Percentiles rank a stretch among this genome's conserved stretches.
phyloP scores from a whole-genome alignment of 768 basidiomycete genomes.

The Boletus subparvulus region DNA sequence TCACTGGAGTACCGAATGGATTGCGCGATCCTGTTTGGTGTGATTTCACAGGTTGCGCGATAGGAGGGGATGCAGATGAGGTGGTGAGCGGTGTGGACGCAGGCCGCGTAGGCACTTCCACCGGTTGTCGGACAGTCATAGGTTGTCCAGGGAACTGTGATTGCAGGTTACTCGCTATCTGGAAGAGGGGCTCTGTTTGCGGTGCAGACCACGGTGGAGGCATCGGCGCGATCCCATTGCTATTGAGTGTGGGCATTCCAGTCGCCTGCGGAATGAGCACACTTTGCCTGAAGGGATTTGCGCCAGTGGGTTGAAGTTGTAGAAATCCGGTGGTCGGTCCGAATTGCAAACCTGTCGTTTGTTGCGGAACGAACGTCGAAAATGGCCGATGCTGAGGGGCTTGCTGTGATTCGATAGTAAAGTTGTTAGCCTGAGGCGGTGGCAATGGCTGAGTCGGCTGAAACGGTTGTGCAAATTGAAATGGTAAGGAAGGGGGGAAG shows the following conservation, averaged over 20 bases:
- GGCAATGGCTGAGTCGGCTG: slow-evolving; percentile 13
- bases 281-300: slow-evolving; percentile 85
- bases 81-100: slow-evolving; percentile 71
- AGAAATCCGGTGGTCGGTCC: slow-evolving; percentile 48
- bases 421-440: slow-evolving; percentile 14
- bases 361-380: slow-evolving; percentile 55
- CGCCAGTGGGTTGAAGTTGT: slow-evolving; percentile 55
- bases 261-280: slow-evolving; percentile 66
- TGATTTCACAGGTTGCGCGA: slow-evolving; percentile 67
- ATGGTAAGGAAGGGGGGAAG: slow-evolving; percentile 45
- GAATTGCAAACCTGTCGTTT: slow-evolving; percentile 44
- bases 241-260: slow-evolving; percentile 49
- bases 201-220: slow-evolving; percentile 3
- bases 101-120: slow-evolving; percentile 52
- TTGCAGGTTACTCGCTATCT: slow-evolving; percentile 8
- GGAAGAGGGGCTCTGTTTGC: slow-evolving; percentile 14
- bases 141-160: slow-evolving; percentile 14
- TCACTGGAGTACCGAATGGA: slow-evolving; percentile 82
- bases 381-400: slow-evolving; percentile 51
- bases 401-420: slow-evolving; percentile 37
- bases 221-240: slow-evolving; percentile 18
- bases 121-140: slow-evolving; percentile 6
- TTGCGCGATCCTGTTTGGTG: slow-evolving; percentile 95
- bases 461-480: slow-evolving; percentile 33
- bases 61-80: slow-evolving; percentile 40